Base-by-base conservation (phyloP, 306 rosid species). In the Potentilla sterilis region DNA sequence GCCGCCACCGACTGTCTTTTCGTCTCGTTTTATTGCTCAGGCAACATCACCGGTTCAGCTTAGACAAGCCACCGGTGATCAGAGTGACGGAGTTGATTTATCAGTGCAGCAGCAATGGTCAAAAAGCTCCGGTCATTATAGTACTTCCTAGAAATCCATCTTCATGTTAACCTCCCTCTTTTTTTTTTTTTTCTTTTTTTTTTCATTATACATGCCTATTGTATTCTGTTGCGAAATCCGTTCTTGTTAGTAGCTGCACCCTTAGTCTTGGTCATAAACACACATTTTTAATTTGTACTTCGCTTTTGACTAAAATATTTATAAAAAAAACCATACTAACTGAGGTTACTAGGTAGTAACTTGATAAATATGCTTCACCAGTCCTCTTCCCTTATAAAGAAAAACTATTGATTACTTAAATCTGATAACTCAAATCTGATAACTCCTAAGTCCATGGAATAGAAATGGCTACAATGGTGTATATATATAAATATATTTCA, bases 1-100 rank as follows among this genome's bases (percentile, higher is more conserved):
- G 8, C 67, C 79, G 0, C 40, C 79, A 9, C 67, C 81, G 0
- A 22, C 74, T 1, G 46, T 70, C 19, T 68, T 77, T 43, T 70
- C 76, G 22, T 70, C 83, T 35, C 63, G 63, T 14, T 66, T 65
- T 4, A 46, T 21, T 48, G 1, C 73, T 38, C 51, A 63, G 13
- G 2, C 69, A 3, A 57, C 15, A 15, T 65, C 79, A 9, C 57
- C 70, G 47, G 58, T 64, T 70, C 72, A 28, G 16, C 32, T 70
- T 38, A 40, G 65, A 40, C 69, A 72, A 37, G 5, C 74, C 9
- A 7, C 44, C 22, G 28, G 59, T 47, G 38, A 49, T 12, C 40
- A 12, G 40, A 38, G 15, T 68, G 32, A 8, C 51, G 19, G 11
- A 38, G 32, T 74, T 65, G 77, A 72, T 72, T 28, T 52, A 11